Percentiles rank a stretch among this genome's conserved stretches.
phyloP scores from a whole-genome alignment of 345 rosid species.

The Gossypium stocksii region DNA sequence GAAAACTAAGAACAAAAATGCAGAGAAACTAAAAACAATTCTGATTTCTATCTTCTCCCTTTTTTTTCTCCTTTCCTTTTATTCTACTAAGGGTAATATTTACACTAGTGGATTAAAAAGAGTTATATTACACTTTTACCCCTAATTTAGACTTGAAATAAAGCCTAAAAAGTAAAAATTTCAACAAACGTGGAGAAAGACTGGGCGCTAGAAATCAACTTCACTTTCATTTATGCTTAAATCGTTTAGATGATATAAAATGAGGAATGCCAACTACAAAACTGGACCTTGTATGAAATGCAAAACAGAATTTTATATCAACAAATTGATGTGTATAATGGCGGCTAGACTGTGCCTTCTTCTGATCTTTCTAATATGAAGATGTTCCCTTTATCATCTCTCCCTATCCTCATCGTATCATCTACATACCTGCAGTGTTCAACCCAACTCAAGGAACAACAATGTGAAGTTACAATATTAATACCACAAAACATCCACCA shows the following conservation, averaged over 20 bases:
- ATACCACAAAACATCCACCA: neutral
- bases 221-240: neutral
- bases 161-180: too few species aligned
- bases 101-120: too few species aligned
- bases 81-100: too few species aligned
- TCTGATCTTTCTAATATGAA: slow-evolving; percentile 66
- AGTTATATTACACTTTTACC: too few species aligned
- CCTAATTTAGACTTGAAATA: too few species aligned
- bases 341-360: slow-evolving; percentile 4
- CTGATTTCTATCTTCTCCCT: too few species aligned
- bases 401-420: slow-evolving; percentile 63
- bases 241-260: neutral
- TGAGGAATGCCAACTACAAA: neutral
- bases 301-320: neutral
- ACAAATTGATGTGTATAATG: neutral
- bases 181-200: neutral
- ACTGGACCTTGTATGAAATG: neutral
- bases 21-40: too few species aligned
- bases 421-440: slow-evolving; percentile 60
- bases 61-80: too few species aligned
- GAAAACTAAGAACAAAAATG: too few species aligned
- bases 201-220: neutral
- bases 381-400: slow-evolving; percentile 76
- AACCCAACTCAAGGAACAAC: slow-evolving; percentile 33
- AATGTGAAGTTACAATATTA: neutral